These are phyloP conservation scores for Saccharomycopsis synnaedendra DNA, from an alignment of 805 yeast genomes.

Conservation along the genomic window DNA sequence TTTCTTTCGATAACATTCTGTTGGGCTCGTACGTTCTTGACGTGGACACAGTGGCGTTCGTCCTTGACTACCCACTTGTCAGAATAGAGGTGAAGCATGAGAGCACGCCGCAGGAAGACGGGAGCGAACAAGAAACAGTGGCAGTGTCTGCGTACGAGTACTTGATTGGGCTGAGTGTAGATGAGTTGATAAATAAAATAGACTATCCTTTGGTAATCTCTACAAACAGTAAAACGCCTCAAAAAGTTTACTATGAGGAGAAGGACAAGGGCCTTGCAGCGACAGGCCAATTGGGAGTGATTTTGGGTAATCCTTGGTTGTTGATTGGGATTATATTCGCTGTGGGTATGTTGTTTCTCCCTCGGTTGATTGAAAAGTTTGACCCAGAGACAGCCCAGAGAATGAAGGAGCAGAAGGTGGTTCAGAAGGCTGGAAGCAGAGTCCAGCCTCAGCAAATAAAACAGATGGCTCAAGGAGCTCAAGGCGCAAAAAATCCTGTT, in stretches of 20 bases:
- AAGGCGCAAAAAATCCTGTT: too few relatives aligned
- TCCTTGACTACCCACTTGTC: slow-evolving; percentile 4
- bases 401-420: background rate
- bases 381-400: slow-evolving; percentile 14
- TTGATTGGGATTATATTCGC: slow-evolving; percentile 8
- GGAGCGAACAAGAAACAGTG: background rate
- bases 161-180: slow-evolving; percentile 3
- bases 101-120: background rate
- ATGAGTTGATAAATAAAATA: slow-evolving; percentile 3
- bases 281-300: slow-evolving; percentile 15
- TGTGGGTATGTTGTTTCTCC: slow-evolving; percentile 6
- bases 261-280: slow-evolving; percentile 16
- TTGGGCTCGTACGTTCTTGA: slow-evolving; percentile 12
- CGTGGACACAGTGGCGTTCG: slow-evolving; percentile 3
- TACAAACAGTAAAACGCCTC: background rate
- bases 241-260: slow-evolving; percentile 9
- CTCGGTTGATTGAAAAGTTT: slow-evolving; percentile 8
- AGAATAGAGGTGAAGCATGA: slow-evolving; percentile 4
- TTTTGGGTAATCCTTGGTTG: slow-evolving; percentile 10
- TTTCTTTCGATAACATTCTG: slow-evolving; percentile 2
- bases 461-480: too few relatives aligned
- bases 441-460: too few relatives aligned
- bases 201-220: slow-evolving; percentile 11
- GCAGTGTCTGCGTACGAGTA: slow-evolving; percentile 6
- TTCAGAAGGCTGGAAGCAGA: too few relatives aligned